These are phyloP conservation scores for Verticillium dahliae DNA, from an alignment of 2,329 filamentous ascomycete genomes.

Conservation along the genomic window DNA sequence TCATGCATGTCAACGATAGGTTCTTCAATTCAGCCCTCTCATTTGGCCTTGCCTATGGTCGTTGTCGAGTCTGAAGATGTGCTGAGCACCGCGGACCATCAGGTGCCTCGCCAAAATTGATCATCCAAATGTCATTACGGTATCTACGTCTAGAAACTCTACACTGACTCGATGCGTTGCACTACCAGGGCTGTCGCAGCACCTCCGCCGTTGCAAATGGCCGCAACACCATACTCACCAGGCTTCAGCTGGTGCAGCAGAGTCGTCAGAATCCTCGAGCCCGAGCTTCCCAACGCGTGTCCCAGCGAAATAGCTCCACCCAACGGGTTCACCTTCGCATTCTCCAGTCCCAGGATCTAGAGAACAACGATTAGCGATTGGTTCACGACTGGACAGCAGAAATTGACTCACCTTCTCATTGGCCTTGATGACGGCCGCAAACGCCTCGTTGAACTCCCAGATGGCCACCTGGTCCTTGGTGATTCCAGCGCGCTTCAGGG, in stretches of 20 bases:
- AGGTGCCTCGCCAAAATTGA: too few relatives aligned
- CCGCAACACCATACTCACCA: conserved; percentile 90
- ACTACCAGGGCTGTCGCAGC: conserved; percentile 89
- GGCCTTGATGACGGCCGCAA: conserved; percentile 89
- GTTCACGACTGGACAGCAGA: neutral
- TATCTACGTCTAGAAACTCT: conserved; percentile 5
- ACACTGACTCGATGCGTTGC: conserved; percentile 64
- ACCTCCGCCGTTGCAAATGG: conserved; percentile 95
- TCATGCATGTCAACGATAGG: too few relatives aligned
- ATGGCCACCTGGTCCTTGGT: conserved; percentile 85
- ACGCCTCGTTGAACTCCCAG: conserved; percentile 99
- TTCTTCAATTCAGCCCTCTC: too few relatives aligned
- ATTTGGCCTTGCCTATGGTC: too few relatives aligned
- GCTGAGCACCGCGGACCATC: too few relatives aligned
- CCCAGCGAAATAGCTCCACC: conserved; percentile 90
- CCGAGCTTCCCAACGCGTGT: conserved; percentile 89
- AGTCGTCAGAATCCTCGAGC: conserved; percentile 83
- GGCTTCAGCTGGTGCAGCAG: conserved; percentile 85
- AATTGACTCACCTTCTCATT: conserved; percentile 65
- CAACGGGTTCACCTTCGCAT: conserved; percentile 76
- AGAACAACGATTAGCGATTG: too few relatives aligned
- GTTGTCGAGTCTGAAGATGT: too few relatives aligned
- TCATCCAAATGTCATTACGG: too few relatives aligned
- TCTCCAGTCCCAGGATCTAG: conserved; percentile 72
- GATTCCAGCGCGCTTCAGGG: conserved; percentile 81